A percentile compares a stretch with the other conserved stretches of the same genome.
phyloP scores from a whole-genome alignment of 140 eudicot genomes.

The Bidens hawaiensis region DNA sequence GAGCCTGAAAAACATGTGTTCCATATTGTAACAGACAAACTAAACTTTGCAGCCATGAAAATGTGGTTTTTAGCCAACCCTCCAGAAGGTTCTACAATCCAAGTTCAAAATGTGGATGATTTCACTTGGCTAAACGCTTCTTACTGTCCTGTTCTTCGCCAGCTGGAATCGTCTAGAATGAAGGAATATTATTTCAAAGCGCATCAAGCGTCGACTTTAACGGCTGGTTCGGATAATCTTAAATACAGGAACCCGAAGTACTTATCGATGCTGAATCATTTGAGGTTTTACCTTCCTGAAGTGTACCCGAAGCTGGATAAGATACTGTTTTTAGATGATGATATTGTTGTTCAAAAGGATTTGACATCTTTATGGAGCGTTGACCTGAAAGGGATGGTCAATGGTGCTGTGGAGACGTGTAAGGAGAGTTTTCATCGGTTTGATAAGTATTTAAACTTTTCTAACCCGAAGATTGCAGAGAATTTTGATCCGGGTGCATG shows the following conservation, averaged over 20 bases:
- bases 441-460: conserved; percentile 89
- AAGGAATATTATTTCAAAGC: conserved; percentile 89
- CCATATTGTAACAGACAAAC: conserved; percentile 89
- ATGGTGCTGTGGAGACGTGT: conserved; percentile 99
- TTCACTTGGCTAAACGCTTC: conserved; percentile 92
- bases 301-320: conserved; percentile 90
- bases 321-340: conserved; percentile 92
- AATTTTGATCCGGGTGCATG: conserved; percentile 91
- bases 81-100: conserved; percentile 59
- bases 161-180: conserved; percentile 92
- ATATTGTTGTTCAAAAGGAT: conserved; percentile 96
- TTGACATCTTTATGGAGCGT: conserved; percentile 83
- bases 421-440: conserved; percentile 98
- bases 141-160: conserved; percentile 88
- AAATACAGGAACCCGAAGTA: conserved; percentile 97
- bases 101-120: conserved; percentile 83
- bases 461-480: conserved; percentile 80
- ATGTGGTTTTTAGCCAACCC: conserved; percentile 95
- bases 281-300: conserved; percentile 95
- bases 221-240: conserved; percentile 77
- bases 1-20: conserved; percentile 92
- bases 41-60: conserved; percentile 93
- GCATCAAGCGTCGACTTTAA: conserved; percentile 58
- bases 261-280: conserved; percentile 90
- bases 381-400: conserved; percentile 92